Conservation (phyloP, 2,329 filamentous ascomycete genomes). For the Fusarium sp. region DNA sequence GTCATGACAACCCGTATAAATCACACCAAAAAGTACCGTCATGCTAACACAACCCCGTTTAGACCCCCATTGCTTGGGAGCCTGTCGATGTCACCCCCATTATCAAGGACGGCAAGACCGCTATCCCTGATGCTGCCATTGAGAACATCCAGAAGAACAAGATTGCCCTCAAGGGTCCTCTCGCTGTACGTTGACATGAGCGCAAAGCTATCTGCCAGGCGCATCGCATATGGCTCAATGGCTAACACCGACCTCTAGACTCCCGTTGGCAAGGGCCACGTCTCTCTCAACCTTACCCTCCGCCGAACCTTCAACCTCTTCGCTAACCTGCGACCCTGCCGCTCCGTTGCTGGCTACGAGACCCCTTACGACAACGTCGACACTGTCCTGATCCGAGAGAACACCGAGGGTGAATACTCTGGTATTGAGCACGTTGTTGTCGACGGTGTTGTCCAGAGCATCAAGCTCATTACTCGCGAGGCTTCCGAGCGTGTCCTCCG, state of each 20-base stretch:
- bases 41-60: conserved; percentile 42
- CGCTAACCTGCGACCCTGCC: conserved; percentile 98
- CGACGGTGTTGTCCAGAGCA: conserved; percentile 97
- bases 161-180: conserved; percentile 96
- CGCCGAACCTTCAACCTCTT: conserved; percentile 99
- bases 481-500: conserved; percentile 95
- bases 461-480: conserved; percentile 98
- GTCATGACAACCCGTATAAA: conserved; percentile 46
- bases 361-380: conserved; percentile 98
- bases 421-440: conserved; percentile 99
- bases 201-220: conserved; percentile 16
- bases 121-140: conserved; percentile 93
- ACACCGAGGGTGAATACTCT: conserved; percentile 99
- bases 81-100: conserved; percentile 94
- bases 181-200: conserved; percentile 74
- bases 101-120: conserved; percentile 93
- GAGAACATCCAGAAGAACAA: conserved; percentile 94
- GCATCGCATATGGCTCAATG: background rate
- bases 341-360: conserved; percentile 97
- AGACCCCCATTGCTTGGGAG: conserved; percentile 97
- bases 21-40: background rate
- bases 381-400: conserved; percentile 98
- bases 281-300: conserved; percentile 98
- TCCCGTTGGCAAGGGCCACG: conserved; percentile 97
- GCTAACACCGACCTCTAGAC: conserved; percentile 66